Base-by-base conservation (phyloP, 805 yeast species). In the Wickerhamomyces strasburgensis region DNA sequence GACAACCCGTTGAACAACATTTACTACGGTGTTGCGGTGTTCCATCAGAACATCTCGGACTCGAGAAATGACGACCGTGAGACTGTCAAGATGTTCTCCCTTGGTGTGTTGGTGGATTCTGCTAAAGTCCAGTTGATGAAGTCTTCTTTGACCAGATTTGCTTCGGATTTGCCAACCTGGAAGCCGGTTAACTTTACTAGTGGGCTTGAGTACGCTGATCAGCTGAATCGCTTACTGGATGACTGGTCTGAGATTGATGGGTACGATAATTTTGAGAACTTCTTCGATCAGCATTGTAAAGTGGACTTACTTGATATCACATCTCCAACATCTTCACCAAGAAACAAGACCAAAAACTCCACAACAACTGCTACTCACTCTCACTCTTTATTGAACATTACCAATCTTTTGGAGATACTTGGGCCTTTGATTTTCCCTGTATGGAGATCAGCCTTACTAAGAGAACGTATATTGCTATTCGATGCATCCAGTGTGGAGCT, bases 341-440 rank as follows among this genome's bases (percentile, higher is more conserved):
- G 31, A 28, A 13, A 14, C 7, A 21, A 8, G 10, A 21, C 27
- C 31, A 21, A 33, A 37, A 31, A 34, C 5, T 18, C 35, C 9
- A 10, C 24, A 10, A 16, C 18, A 10, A 42, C 44, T 51, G 52
- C 27, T 62, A 58, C 39, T 21, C 25, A 21, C 72, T 75, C 49
- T 76, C 73, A 60, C 58, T 72, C 14, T 58, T 70, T 21, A n/a
- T n/a, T n/a, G n/a, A 56, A 62, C n/a, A 56, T 78, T 14, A 65
- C 73, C 1, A 56, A 62, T 10, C 58, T 78, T 27, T 49, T 82
- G 31, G 64, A 70, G 19, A 51, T 56, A 2, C 59, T 78, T 35
- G 89, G 94, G 0, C 89, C 93, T 1, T 60, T 80, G 34, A 62
- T 78, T 3, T 83, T 80, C 51, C 72, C 67, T 27, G 54, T 80